Evolutionary conservation across 805 yeast species (phyloP).

Genomic region (Ogataea trehalophila): DNA sequence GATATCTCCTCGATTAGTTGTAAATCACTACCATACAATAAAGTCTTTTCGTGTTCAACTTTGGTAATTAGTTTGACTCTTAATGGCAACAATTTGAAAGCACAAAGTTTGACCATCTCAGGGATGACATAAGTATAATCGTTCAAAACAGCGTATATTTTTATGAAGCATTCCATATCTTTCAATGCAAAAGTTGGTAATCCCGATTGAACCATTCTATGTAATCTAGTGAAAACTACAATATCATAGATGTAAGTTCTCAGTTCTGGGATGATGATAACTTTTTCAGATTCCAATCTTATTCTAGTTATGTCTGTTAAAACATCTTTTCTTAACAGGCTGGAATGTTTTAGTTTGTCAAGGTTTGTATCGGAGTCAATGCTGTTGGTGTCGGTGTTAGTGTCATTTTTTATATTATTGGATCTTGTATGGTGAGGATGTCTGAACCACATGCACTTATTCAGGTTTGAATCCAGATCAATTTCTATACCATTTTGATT

Average conservation of each 20-base stretch:
- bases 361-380: not conserved
- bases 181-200: constrained; percentile 41
- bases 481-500: constrained; percentile 16
- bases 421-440: constrained; percentile 19
- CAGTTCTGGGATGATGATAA: constrained; percentile 46
- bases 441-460: constrained; percentile 29
- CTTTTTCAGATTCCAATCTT: constrained; percentile 6
- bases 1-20: constrained; percentile 37
- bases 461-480: constrained; percentile 16
- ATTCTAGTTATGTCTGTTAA: not conserved
- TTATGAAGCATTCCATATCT: constrained; percentile 38
- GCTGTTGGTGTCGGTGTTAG: not conserved
- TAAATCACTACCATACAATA: constrained; percentile 53
- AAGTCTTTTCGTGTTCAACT: constrained; percentile 45
- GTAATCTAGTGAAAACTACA: constrained; percentile 46
- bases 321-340: not conserved
- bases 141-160: constrained; percentile 39
- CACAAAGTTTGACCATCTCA: constrained; percentile 44
- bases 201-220: constrained; percentile 50
- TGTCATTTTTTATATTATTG: not conserved
- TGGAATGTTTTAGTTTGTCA: not conserved
- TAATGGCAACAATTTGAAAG: constrained; percentile 44
- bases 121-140: constrained; percentile 46
- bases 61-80: constrained; percentile 30
- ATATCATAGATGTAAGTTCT: constrained; percentile 53